Conservation (phyloP, 805 yeast genomes). For the Metschnikowia koreensis region DNA sequence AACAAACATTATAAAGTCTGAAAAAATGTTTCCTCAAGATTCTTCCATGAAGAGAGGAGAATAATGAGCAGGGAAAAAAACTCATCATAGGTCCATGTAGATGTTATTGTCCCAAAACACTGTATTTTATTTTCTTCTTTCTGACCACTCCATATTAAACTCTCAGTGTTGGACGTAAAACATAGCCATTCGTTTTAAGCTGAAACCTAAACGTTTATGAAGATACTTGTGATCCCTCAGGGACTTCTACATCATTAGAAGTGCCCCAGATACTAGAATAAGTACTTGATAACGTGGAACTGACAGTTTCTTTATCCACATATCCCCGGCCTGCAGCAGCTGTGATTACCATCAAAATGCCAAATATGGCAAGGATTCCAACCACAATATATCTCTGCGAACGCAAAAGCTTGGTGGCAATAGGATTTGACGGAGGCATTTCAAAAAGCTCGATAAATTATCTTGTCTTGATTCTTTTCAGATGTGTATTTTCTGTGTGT, state of each 20-base stretch:
- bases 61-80: too few relatives aligned
- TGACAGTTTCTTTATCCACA: slow-evolving; percentile 8
- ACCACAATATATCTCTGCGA: slow-evolving; percentile 30
- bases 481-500: not conserved
- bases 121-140: too few relatives aligned
- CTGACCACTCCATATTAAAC: too few relatives aligned
- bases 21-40: not conserved
- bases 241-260: not conserved
- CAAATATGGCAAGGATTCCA: slow-evolving; percentile 23
- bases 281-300: slow-evolving; percentile 1
- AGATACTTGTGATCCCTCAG: not conserved
- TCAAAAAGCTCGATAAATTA: not conserved
- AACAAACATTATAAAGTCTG: not conserved
- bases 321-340: slow-evolving; percentile 30
- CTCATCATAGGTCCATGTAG: too few relatives aligned
- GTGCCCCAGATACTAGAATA: slow-evolving; percentile 8
- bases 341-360: slow-evolving; percentile 26
- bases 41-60: too few relatives aligned
- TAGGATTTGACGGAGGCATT: slow-evolving; percentile 7
- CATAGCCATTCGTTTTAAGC: too few relatives aligned
- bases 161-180: too few relatives aligned
- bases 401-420: slow-evolving; percentile 31
- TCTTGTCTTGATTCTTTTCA: not conserved
- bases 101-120: too few relatives aligned
- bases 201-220: not conserved